Evolutionary conservation across 495 filamentous ascomycete species (phyloP).

Genomic region (Aspergillus sclerotiicarbonarius): DNA sequence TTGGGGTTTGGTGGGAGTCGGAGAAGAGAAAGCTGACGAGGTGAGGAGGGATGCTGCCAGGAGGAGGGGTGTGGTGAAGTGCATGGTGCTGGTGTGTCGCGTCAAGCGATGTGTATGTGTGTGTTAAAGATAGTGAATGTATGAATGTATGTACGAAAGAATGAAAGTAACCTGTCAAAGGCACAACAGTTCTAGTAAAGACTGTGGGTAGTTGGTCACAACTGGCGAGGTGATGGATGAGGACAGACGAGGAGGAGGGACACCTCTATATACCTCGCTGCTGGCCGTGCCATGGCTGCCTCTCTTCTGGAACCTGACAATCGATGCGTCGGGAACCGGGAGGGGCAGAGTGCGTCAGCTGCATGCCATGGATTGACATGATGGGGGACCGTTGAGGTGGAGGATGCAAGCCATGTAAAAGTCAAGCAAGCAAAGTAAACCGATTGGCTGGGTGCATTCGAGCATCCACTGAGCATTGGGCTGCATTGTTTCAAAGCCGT

Average conservation of each 20-base stretch:
- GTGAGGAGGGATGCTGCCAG: background rate
- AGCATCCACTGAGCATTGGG: background rate
- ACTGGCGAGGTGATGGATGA: too few relatives aligned
- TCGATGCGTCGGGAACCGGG: background rate
- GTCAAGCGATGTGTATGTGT: background rate
- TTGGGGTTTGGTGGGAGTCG: background rate
- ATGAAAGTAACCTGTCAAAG: background rate
- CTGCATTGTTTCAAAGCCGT: background rate
- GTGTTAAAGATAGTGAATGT: background rate
- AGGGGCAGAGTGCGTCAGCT: background rate
- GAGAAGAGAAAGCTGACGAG: conserved; percentile 1
- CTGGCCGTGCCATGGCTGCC: background rate
- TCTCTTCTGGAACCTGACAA: background rate
- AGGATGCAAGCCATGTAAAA: background rate
- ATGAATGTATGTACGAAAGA: background rate
- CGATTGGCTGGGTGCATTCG: background rate
- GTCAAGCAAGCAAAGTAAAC: background rate
- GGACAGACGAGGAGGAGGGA: background rate
- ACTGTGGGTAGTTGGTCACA: too few relatives aligned
- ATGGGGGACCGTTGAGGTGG: background rate
- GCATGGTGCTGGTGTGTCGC: background rate
- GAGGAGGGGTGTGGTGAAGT: background rate
- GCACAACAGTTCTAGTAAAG: too few relatives aligned
- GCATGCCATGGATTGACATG: background rate
- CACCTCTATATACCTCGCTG: background rate